phyloP scores from a whole-genome alignment of 129 eudicot genomes.

The Flaveria ramosissima region DNA sequence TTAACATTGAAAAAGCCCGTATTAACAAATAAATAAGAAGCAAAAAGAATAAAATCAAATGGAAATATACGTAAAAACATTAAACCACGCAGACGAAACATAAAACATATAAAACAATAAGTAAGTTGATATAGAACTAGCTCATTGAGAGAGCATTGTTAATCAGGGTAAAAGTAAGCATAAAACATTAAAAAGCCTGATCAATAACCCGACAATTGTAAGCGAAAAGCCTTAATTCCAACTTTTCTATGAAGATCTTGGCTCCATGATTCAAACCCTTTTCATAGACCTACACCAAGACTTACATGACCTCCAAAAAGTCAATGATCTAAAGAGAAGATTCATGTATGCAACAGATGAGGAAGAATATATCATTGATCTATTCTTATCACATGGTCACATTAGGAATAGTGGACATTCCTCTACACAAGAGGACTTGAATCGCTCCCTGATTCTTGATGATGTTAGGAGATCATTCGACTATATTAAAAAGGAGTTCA shows the following conservation, averaged over 20 bases:
- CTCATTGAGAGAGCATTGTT: too few relatives aligned
- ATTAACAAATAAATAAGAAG: too few relatives aligned
- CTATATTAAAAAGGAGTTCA: neutral
- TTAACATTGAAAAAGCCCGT: too few relatives aligned
- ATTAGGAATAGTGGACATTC: neutral
- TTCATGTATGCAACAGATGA: constrained; percentile 14
- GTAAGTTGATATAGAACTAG: too few relatives aligned
- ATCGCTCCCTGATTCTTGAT: neutral
- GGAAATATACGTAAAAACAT: too few relatives aligned
- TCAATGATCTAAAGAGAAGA: neutral
- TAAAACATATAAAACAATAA: too few relatives aligned
- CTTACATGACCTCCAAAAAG: neutral
- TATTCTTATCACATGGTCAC: neutral
- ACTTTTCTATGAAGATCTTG: constrained; percentile 17
- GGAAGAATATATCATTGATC: constrained; percentile 13
- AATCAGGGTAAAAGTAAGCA: too few relatives aligned
- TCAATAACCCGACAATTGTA: neutral
- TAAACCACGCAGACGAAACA: too few relatives aligned
- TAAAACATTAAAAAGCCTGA: neutral
- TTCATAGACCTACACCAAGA: neutral
- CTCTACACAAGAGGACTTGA: neutral
- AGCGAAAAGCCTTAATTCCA: constrained; percentile 1
- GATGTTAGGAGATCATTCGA: constrained; percentile 9
- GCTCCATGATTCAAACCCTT: neutral
- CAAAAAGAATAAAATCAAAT: too few relatives aligned